Percentiles rank a stretch among this genome's conserved stretches.
These are phyloP conservation scores for Ceratocystis papillata DNA, from an alignment of 2,329 filamentous ascomycete genomes.

Conservation along the genomic window DNA sequence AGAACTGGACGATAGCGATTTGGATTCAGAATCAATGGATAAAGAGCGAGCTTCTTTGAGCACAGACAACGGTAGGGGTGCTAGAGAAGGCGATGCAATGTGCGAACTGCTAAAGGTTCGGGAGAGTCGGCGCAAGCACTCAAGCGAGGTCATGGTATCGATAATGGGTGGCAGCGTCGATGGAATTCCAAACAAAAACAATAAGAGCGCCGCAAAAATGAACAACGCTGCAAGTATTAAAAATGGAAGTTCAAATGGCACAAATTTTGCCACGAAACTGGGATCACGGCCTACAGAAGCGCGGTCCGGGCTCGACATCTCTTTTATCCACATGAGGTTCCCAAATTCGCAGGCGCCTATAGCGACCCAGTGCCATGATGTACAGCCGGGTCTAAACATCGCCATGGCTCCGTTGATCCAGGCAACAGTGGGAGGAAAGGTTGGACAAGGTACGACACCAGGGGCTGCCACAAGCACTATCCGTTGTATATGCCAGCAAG, in stretches of 20 bases:
- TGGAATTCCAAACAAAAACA: constrained; percentile 29
- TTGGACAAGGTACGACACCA: too few species aligned
- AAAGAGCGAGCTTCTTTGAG: neutral
- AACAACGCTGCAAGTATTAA: neutral
- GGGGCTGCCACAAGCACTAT: constrained; percentile 29
- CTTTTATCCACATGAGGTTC: neutral
- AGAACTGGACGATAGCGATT: constrained; percentile 44
- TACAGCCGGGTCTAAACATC: constrained; percentile 12
- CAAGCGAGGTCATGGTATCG: constrained; percentile 23
- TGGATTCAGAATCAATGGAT: constrained; percentile 47
- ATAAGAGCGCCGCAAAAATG: neutral
- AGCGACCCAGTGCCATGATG: neutral
- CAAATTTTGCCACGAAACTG: neutral
- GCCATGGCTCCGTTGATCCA: constrained; percentile 1
- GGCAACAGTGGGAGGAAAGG: constrained; percentile 24
- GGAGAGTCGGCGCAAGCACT: constrained; percentile 40
- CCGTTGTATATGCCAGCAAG: constrained; percentile 47
- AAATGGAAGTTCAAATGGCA: neutral
- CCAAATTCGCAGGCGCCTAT: neutral
- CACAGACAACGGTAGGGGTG: neutral
- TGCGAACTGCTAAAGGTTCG: constrained; percentile 51
- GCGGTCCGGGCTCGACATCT: neutral
- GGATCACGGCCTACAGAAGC: neutral
- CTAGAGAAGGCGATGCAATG: constrained; percentile 45
- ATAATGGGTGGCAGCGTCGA: constrained; percentile 22